Evolutionary conservation across 306 rosid genomes (phyloP).

Genomic region (Albizia julibrissin): DNA sequence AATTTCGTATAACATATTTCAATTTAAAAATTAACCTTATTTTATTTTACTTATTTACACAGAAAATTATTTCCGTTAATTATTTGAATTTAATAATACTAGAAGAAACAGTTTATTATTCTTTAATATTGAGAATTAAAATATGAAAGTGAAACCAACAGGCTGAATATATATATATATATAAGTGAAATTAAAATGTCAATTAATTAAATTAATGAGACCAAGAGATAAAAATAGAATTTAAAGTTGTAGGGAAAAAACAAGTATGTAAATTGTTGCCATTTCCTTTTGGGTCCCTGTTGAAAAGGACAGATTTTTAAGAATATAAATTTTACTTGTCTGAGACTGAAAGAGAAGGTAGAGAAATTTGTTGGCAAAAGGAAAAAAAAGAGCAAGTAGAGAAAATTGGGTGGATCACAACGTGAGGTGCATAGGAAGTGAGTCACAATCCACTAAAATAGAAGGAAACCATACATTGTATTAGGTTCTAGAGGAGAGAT

Average conservation of each 20-base stretch:
- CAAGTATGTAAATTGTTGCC: neutral
- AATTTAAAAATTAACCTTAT: neutral
- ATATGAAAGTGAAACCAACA: neutral
- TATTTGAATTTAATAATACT: neutral
- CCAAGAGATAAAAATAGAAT: neutral
- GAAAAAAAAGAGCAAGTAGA: neutral
- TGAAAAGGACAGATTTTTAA: neutral
- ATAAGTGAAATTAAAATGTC: neutral
- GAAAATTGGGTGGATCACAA: constrained; percentile 5
- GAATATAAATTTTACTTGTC: neutral
- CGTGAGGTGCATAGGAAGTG: neutral
- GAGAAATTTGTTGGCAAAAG: too few relatives aligned
- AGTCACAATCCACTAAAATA: constrained; percentile 8
- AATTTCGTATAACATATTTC: neutral
- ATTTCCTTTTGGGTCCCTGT: neutral
- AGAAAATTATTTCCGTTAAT: neutral
- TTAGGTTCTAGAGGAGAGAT: neutral
- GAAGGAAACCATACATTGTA: neutral
- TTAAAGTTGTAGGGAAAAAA: neutral
- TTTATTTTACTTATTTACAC: neutral
- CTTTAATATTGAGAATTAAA: neutral
- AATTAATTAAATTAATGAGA: neutral
- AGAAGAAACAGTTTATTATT: neutral
- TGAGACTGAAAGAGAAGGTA: neutral
- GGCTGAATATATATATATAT: neutral